Base-by-base conservation (phyloP, 1,284 basidiomycete species). In the Testicularia cyperi region DNA sequence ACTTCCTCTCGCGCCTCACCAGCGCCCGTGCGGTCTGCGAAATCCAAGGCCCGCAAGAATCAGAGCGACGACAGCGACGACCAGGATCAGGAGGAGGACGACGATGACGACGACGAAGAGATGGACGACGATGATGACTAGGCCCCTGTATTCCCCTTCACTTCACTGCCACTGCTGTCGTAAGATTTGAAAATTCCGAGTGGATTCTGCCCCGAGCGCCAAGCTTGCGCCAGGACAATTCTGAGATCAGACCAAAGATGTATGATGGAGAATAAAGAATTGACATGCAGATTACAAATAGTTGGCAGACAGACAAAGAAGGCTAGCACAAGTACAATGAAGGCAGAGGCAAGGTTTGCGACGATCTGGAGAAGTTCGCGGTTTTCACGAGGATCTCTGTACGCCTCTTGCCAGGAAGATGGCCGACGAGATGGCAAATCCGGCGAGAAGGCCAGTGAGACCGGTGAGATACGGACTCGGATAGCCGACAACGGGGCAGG, bases 401-500 rank as follows among this genome's bases (percentile, higher is more conserved):
- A 34, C 16, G 6, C 51, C 43, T 38, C 37, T 43, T 2, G 49
- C 38, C 20, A 61, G 36, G 37, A 61, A 51, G 13, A 62, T 32
- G 9, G 53, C 58, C 1, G 47, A 40, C 7, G 60, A 42, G 4
- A 40, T 56, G 8, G 49, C 61, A 10, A 38, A 54, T 9, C 66
- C 66, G 9, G 56, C 25, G 25, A 51, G 5, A 15, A 63, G 13
- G 6, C 69, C 67, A 0, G 46, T 22, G 8, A 70, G 30, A 1
- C 65, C 68, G 6, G 61, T 64, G 13, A 67, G 34, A 25, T 67
- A 71, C 1, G 69, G 69, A 36, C 61, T 64, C 24, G 53, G 44
- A 21, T 65, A 65, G 15, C 69, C 67, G 2, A 58, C 68, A n/a
- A 70, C 62, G 16, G 69, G 67, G 46, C 69, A 70, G 4, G 42